Base-by-base conservation (phyloP, 148 eudicot genomes). In the Camellia lanceoleosa region DNA sequence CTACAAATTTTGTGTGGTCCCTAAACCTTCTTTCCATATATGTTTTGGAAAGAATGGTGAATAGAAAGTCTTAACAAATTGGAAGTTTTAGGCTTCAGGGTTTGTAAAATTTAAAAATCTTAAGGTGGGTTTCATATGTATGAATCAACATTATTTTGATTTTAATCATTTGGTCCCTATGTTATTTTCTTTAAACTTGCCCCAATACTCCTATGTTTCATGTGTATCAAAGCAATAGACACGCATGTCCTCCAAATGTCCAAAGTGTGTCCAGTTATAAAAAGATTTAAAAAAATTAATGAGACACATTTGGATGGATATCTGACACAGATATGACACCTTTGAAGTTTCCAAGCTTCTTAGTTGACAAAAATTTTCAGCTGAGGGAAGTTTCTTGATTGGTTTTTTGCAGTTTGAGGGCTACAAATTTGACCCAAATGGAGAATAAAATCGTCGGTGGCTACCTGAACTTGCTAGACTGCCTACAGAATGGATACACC, bases 401-500 rank as follows among this genome's bases (percentile, higher is more conserved):
- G 9, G n/a, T 70, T 11, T 71, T 46, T 73, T 44, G 62, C 85
- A 94, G 98, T 87, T 92, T 83, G 97, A 96, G 89, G 98, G 99
- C 71, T 92, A 96, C 88, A 96, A 94, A 76, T 96, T 87, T 69
- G 99, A 96, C 76, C 99, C 99, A 5, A 83, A 92, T 23, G 99
- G 98, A 71, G 99, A 94, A 71, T 96, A 94, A 74, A 98, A 92
- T 65, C 87, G 99, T 55, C 79, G 99, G 66, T 96, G 99, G 99
- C 93, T 96, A 75, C 99, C 99, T 47, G 99, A 96, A 74, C 98
- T 96, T 18, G 88, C 98, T 47, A 87, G 99, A 82, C 86, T 96
- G 51, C 97, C 99, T 18, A 96, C 98, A 54, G 98, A 92, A 65
- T 96, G 99, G 99, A 96, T 96, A 80, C 99, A 96, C 79, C 99